phyloP scores from a whole-genome alignment of 345 rosid genomes.

The Aegle marmelos region DNA sequence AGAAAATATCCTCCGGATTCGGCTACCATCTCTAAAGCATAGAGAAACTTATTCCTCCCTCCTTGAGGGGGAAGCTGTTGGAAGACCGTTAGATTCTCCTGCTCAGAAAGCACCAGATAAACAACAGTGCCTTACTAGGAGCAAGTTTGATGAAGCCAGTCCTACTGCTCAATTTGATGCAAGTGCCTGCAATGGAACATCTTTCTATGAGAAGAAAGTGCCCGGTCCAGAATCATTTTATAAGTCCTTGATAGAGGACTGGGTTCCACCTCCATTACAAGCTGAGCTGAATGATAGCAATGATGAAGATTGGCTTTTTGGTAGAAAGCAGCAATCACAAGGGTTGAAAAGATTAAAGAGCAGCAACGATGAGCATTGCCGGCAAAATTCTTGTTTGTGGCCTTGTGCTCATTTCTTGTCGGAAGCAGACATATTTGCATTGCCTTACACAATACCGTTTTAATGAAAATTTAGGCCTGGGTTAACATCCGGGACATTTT shows the following conservation, averaged over 20 bases:
- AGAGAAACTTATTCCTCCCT: conserved; percentile 7
- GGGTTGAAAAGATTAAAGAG: neutral
- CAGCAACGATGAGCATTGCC: conserved; percentile 1
- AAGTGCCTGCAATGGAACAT: neutral
- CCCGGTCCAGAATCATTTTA: conserved; percentile 22
- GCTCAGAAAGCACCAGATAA: neutral
- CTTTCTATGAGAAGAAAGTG: neutral
- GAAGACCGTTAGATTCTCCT: conserved; percentile 7
- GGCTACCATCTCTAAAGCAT: conserved; percentile 32
- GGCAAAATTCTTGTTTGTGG: conserved; percentile 12
- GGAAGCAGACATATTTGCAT: conserved; percentile 43
- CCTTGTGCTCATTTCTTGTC: conserved; percentile 43
- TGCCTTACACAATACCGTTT: conserved; percentile 67
- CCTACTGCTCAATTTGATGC: neutral
- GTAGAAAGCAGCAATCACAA: neutral
- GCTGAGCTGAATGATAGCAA: conserved; percentile 11
- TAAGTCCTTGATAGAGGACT: conserved; percentile 40
- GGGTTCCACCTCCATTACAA: conserved; percentile 33
- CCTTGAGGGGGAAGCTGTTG: conserved; percentile 11
- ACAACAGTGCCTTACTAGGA: neutral
- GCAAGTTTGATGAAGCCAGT: neutral
- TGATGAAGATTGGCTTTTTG: conserved; percentile 59
- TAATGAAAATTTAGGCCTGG: conserved; percentile 15
- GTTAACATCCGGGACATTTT: neutral
- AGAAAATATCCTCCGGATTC: conserved; percentile 52